phyloP scores from a whole-genome alignment of 768 basidiomycete species.

The Pholiota molesta region DNA sequence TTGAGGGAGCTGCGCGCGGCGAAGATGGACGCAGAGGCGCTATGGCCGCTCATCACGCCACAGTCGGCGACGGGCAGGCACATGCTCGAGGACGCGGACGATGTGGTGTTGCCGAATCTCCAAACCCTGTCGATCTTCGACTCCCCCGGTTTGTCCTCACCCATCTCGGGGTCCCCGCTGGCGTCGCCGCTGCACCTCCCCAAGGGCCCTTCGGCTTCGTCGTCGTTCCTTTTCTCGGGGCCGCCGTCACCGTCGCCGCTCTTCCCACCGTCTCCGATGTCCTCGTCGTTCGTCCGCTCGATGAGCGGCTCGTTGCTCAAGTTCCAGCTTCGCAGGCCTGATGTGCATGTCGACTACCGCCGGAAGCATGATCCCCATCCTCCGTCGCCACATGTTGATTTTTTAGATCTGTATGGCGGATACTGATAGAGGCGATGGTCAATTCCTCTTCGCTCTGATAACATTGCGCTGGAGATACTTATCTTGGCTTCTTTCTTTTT shows the following conservation, averaged over 20 bases:
- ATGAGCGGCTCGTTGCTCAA: background rate
- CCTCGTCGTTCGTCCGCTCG: background rate
- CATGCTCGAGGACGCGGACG: background rate
- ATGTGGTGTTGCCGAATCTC: slow-evolving; percentile 9
- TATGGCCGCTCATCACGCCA: slow-evolving; percentile 23
- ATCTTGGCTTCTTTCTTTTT: no score
- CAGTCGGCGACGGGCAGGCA: background rate
- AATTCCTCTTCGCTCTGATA: background rate
- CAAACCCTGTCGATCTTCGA: slow-evolving; percentile 6
- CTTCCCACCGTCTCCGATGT: background rate
- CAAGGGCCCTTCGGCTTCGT: background rate
- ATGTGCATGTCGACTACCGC: slow-evolving; percentile 6
- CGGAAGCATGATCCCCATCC: background rate
- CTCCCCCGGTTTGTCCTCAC: background rate
- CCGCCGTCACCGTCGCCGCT: background rate
- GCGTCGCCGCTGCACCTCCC: background rate
- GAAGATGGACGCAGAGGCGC: slow-evolving; percentile 23
- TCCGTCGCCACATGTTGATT: background rate
- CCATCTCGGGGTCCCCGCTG: background rate
- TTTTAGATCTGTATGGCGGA: slow-evolving; percentile 1
- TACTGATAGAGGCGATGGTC: background rate
- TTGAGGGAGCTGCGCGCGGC: slow-evolving; percentile 26
- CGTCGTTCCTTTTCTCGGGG: background rate
- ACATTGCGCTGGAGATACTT: no score
- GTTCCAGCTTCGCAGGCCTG: slow-evolving; percentile 4